phyloP scores from a whole-genome alignment of 345 rosid species.

The Raphanus raphanistrum region DNA sequence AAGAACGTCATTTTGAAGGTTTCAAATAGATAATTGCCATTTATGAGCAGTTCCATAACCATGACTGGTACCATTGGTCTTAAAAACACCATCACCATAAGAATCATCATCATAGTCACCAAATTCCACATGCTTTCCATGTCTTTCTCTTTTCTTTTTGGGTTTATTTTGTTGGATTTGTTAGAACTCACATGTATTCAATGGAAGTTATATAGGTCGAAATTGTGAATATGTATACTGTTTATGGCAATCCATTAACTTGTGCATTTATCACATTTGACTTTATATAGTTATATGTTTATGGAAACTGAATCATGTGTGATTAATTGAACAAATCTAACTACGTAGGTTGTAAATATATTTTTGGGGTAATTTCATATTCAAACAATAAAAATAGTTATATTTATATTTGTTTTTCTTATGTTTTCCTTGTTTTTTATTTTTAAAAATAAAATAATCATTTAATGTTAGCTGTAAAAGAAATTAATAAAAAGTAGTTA shows the following conservation, averaged over 20 bases:
- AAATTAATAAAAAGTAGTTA: no score
- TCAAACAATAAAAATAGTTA: no score
- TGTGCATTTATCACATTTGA: neutral
- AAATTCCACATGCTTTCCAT: neutral
- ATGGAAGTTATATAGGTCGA: neutral
- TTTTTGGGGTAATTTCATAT: no score
- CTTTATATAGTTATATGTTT: no score
- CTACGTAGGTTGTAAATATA: no score
- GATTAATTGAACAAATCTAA: no score
- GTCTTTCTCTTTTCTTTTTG: neutral
- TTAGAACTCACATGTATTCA: neutral
- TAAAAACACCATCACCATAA: neutral
- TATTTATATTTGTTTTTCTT: no score
- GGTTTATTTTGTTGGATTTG: neutral
- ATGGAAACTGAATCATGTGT: no score
- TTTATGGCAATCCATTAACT: neutral
- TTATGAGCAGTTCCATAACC: neutral
- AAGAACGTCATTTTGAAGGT: neutral
- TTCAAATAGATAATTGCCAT: neutral
- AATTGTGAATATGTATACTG: no score
- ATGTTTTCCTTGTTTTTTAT: no score
- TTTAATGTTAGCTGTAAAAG: no score
- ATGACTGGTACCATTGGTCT: neutral
- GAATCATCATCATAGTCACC: neutral
- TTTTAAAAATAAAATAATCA: no score